phyloP scores from a whole-genome alignment of 2,329 filamentous ascomycete genomes.

The Metarhizium humberi region DNA sequence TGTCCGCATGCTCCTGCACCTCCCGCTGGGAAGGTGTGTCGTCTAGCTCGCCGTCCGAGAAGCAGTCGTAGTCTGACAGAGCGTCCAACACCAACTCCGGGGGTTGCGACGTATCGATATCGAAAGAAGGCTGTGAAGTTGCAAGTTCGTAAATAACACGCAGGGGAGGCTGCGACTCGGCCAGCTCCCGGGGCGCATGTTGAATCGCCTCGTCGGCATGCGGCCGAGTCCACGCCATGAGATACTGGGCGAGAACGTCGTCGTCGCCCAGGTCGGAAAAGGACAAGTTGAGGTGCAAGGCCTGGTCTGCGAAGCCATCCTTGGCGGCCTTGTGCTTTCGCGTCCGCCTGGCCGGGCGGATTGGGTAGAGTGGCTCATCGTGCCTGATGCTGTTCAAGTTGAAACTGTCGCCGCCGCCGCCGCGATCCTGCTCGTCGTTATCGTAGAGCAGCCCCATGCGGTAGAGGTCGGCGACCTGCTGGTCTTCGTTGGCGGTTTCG shows the following conservation, averaged over 20 bases:
- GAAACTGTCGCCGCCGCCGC: constrained; percentile 24
- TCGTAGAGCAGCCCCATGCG: constrained; percentile 35
- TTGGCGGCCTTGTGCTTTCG: constrained; percentile 18
- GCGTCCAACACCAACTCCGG: constrained; percentile 24
- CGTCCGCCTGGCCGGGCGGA: constrained; percentile 25
- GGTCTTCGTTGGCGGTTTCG: constrained; percentile 19
- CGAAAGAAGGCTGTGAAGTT: constrained; percentile 21
- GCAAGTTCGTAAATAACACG: constrained; percentile 31
- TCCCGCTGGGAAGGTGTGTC: constrained; percentile 20
- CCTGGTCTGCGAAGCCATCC: not conserved
- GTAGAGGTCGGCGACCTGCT: constrained; percentile 31
- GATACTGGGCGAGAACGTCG: constrained; percentile 26
- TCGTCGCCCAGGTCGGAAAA: constrained; percentile 33
- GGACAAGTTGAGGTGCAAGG: constrained; percentile 29
- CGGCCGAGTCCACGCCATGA: constrained; percentile 16
- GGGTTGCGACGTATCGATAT: constrained; percentile 26
- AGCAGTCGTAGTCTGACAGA: constrained; percentile 26
- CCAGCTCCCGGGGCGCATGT: constrained; percentile 6
- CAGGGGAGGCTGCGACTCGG: constrained; percentile 21
- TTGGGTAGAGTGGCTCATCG: constrained; percentile 27
- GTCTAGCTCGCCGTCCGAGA: constrained; percentile 27
- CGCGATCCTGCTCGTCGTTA: constrained; percentile 22
- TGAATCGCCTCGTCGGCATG: constrained; percentile 12
- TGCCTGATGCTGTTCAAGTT: constrained; percentile 29
- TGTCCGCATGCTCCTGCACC: constrained; percentile 18